These are phyloP conservation scores for Pogostemon cablin DNA, from an alignment of 257 asterid genomes.

Conservation along the genomic window DNA sequence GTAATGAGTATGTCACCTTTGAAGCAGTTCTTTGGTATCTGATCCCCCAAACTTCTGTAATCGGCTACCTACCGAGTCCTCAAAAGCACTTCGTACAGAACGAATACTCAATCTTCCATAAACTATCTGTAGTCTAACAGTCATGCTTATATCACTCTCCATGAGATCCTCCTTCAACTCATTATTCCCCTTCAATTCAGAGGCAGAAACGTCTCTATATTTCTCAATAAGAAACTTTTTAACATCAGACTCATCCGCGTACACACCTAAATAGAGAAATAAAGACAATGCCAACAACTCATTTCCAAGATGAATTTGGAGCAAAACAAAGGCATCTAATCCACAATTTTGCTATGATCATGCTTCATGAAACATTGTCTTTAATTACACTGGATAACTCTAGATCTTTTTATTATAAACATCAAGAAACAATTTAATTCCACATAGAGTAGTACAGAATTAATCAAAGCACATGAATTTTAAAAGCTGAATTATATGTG, in stretches of 20 bases:
- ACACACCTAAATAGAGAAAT: conserved; percentile 56
- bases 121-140: conserved; percentile 85
- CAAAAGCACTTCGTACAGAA: conserved; percentile 75
- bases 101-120: conserved; percentile 78
- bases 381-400: no score
- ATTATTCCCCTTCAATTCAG: conserved; percentile 53
- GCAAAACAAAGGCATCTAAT: background rate
- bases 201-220: conserved; percentile 43
- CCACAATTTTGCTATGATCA: no score
- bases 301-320: background rate
- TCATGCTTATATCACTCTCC: conserved; percentile 73
- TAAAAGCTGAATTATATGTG: background rate
- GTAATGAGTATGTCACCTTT: conserved; percentile 48
- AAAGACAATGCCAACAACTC: conserved; percentile 13
- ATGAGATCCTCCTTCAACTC: conserved; percentile 56
- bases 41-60: conserved; percentile 65
- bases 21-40: conserved; percentile 70
- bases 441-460: background rate
- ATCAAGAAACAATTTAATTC: background rate
- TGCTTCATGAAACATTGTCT: no score
- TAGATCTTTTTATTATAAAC: background rate
- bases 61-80: conserved; percentile 82
- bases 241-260: conserved; percentile 75
- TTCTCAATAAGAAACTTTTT: conserved; percentile 60
- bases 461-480: background rate